Conservation (phyloP, 2,329 filamentous ascomycete species). For the Myriosclerotinia duriaeana region DNA sequence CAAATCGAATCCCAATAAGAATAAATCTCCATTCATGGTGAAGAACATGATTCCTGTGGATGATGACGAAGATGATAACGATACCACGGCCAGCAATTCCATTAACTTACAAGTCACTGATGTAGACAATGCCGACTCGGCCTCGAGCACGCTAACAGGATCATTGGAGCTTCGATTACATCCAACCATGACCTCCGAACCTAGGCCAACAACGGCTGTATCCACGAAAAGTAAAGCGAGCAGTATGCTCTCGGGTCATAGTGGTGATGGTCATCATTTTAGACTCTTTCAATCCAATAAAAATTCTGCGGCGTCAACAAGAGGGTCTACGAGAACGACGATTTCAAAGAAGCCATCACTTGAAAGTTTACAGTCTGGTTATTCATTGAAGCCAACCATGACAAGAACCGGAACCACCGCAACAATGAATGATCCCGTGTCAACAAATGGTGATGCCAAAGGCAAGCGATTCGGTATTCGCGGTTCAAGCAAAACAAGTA, state of each 20-base stretch:
- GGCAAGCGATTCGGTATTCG: conserved; percentile 55
- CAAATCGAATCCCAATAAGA: conserved; percentile 46
- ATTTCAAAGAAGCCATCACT: conserved; percentile 38
- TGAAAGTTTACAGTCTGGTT: conserved; percentile 38
- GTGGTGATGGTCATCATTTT: conserved; percentile 43
- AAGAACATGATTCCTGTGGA: conserved; percentile 49
- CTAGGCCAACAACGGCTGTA: conserved; percentile 33
- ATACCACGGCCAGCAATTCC: conserved; percentile 38
- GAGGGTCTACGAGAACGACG: conserved; percentile 29
- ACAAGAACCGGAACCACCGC: conserved; percentile 33
- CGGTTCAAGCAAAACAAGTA: conserved; percentile 51
- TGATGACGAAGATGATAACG: conserved; percentile 40
- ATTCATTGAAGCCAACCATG: conserved; percentile 33
- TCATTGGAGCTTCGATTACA: conserved; percentile 79
- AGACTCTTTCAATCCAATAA: conserved; percentile 46
- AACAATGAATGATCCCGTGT: conserved; percentile 32
- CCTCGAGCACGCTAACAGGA: conserved; percentile 63
- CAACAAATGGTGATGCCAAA: conserved; percentile 39
- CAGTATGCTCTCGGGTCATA: conserved; percentile 35
- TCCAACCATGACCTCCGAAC: conserved; percentile 70
- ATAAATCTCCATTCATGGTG: conserved; percentile 62
- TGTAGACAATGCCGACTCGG: conserved; percentile 49
- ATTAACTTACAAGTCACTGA: conserved; percentile 30
- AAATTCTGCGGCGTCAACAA: conserved; percentile 29
- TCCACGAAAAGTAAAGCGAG: conserved; percentile 32